Percentiles rank a stretch among this genome's conserved stretches.
Evolutionary conservation across 129 eudicot species (phyloP).

Genomic region (sunflower (Helianthus annuus)): HanXRQr2.0-SUNRISE NC_035435.2:144635356-144635855

Average conservation of each 20-base stretch:
- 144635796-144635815: slow-evolving; percentile 79
- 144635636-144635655: slow-evolving; percentile 91
- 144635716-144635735: slow-evolving; percentile 88
- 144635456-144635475: slow-evolving; percentile 91
- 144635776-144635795: slow-evolving; percentile 94
- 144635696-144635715: slow-evolving; percentile 96
- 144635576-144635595: slow-evolving; percentile 96
- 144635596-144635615: slow-evolving; percentile 92
- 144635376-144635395: slow-evolving; percentile 90
- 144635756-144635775: slow-evolving; percentile 86
- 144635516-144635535: slow-evolving; percentile 95
- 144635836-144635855: slow-evolving; percentile 79
- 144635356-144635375: slow-evolving; percentile 79
- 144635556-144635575: slow-evolving; percentile 78
- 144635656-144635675: slow-evolving; percentile 90
- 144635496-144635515: slow-evolving; percentile 96
- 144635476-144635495: slow-evolving; percentile 95
- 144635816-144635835: slow-evolving; percentile 63
- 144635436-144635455: slow-evolving; percentile 92
- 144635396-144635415: slow-evolving; percentile 83
- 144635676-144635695: slow-evolving; percentile 77
- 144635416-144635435: slow-evolving; percentile 65
- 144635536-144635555: slow-evolving; percentile 91
- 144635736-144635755: slow-evolving; percentile 83
- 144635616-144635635: slow-evolving; percentile 95